Base-by-base conservation (phyloP, 768 basidiomycete species). In the Austroboletus eburneus region DNA sequence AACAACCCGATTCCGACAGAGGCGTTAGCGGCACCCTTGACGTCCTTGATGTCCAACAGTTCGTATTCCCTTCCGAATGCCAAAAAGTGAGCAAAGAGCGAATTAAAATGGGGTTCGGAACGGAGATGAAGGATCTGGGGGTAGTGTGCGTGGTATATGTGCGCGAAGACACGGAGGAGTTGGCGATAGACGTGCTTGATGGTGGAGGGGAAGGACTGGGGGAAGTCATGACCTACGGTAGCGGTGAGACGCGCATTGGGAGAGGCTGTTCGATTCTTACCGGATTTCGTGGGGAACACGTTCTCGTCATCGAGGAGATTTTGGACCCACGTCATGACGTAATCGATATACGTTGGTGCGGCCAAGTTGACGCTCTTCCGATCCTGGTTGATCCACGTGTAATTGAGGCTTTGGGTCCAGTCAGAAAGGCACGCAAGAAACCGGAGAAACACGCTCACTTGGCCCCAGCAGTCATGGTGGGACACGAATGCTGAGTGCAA, bases 301-400 rank as follows among this genome's bases (percentile, higher is more conserved):
- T 81, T 84, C 59, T 97, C 93, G 71, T 98, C 94, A 57, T 97
- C 91, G 25, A 97, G 74, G 22, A 95, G 76, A 62, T 89, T 93
- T 66, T 98, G 95, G 22, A 96, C 80, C 75, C 91, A 93, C 4
- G 93, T 91, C 87, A 97, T 92, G 58, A 97, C 95, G 53, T 91
- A 95, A 73, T 97, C 95, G 58, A 97, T 91, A 68, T 97, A 97
- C 1, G 90, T 94, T 6, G 95, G 92, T 13, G 95, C 95, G 1
- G 95, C 84, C 0, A 97, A 75, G 53, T 86, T 74, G 21, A 93
- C 84, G 50, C 86, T 84, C 63, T 91, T 91, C 48, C 92, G 87
- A 59, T 85, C 87, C 57, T 91, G 87, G 61, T 91, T 94, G 48
- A 88, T 85, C 95, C 95, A 98, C 1, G 84, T 84, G 69, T 96